phyloP scores from a whole-genome alignment of 192 early-diverging fungal genomes.

The Coemansia sp. region DNA sequence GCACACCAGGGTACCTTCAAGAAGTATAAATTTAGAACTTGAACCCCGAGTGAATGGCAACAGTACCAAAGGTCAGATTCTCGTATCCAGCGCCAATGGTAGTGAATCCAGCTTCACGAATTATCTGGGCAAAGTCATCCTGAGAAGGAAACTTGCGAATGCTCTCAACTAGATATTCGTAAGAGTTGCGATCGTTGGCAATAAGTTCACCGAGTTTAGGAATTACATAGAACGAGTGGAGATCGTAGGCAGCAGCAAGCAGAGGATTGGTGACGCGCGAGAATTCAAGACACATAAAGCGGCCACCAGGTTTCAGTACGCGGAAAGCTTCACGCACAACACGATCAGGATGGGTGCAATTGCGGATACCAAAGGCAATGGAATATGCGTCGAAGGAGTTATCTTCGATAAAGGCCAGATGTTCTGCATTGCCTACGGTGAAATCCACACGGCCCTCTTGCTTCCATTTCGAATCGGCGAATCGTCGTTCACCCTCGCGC shows the following conservation, averaged over 20 bases:
- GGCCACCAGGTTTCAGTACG: conserved; percentile 92
- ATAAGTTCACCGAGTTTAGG: conserved; percentile 83
- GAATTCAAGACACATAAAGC: conserved; percentile 96
- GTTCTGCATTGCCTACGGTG: conserved; percentile 87
- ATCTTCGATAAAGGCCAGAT: conserved; percentile 69
- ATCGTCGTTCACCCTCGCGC: conserved; percentile 78
- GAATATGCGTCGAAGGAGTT: conserved; percentile 89
- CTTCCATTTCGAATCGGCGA: conserved; percentile 48
- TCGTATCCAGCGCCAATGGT: conserved; percentile 87
- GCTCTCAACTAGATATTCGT: conserved; percentile 96
- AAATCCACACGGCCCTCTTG: conserved; percentile 67
- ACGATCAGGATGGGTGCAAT: conserved; percentile 89
- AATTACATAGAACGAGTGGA: conserved; percentile 94
- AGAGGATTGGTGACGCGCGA: conserved; percentile 85
- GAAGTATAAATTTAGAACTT: conserved; percentile 64
- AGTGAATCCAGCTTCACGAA: conserved; percentile 85
- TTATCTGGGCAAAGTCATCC: conserved; percentile 86
- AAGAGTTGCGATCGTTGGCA: conserved; percentile 86
- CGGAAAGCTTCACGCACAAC: conserved; percentile 90
- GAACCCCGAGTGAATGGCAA: conserved; percentile 93
- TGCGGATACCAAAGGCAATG: conserved; percentile 98
- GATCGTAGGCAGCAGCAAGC: conserved; percentile 80
- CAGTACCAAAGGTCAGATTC: conserved; percentile 95
- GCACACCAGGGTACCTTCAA: background rate
- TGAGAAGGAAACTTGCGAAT: conserved; percentile 93